Percentiles rank a stretch among this genome's conserved stretches.
phyloP scores from a whole-genome alignment of 2,329 filamentous ascomycete species.

The Alternaria viburni region DNA sequence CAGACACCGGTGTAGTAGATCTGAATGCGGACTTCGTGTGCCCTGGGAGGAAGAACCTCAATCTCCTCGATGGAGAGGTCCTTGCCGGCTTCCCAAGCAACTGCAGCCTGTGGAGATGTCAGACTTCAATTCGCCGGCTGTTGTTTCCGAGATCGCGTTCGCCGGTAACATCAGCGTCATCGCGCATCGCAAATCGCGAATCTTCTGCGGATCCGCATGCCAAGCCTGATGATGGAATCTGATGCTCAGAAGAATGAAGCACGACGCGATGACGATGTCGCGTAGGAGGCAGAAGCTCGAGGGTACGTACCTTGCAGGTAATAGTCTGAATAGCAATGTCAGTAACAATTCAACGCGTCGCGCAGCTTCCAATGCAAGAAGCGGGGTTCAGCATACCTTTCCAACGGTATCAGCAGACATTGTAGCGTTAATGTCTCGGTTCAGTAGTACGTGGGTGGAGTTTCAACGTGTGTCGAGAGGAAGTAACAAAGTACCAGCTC shows the following conservation, averaged over 20 bases:
- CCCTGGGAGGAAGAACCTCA: constrained; percentile 86
- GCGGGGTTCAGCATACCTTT: constrained; percentile 45
- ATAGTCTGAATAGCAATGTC: constrained; percentile 69
- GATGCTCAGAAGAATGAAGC: neutral
- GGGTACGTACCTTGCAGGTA: constrained; percentile 83
- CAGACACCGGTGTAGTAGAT: constrained; percentile 98
- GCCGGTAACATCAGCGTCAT: constrained; percentile 13
- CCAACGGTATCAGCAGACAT: constrained; percentile 64
- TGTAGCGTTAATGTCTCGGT: constrained; percentile 19
- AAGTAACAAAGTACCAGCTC: constrained; percentile 6
- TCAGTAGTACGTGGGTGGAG: neutral
- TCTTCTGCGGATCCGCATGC: constrained; percentile 39
- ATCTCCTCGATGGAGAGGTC: constrained; percentile 88
- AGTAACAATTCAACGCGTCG: constrained; percentile 5
- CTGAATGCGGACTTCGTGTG: constrained; percentile 95
- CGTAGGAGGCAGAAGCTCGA: constrained; percentile 55
- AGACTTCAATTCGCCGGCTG: constrained; percentile 12
- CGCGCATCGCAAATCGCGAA: neutral
- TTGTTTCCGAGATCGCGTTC: neutral
- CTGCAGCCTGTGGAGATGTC: constrained; percentile 69
- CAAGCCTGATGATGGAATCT: constrained; percentile 17
- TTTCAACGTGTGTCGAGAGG: constrained; percentile 21
- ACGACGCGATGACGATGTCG: neutral
- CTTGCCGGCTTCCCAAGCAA: constrained; percentile 96
- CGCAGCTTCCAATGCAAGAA: neutral